A percentile compares a stretch with the other conserved stretches of the same genome.
phyloP scores from a whole-genome alignment of 768 basidiomycete species.

The Arthromyces matolae region DNA sequence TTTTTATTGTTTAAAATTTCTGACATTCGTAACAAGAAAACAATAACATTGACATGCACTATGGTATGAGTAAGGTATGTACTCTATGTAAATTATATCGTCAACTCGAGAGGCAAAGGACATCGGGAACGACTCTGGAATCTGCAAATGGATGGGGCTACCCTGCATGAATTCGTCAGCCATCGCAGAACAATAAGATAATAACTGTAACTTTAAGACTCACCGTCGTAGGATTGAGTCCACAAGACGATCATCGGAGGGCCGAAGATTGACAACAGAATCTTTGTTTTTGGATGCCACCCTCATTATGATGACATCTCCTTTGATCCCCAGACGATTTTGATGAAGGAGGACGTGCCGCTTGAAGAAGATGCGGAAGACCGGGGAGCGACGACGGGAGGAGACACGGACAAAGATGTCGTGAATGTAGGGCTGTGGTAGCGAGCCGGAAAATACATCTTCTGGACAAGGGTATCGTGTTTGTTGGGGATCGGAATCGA shows the following conservation, averaged over 20 bases:
- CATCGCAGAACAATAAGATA: too few relatives aligned
- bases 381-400: neutral
- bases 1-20: too few relatives aligned
- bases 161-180: too few relatives aligned
- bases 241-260: neutral
- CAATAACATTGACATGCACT: too few relatives aligned
- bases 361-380: conserved; percentile 2
- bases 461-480: neutral
- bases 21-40: too few relatives aligned
- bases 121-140: too few relatives aligned
- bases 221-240: neutral
- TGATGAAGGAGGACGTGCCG: neutral
- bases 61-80: too few relatives aligned
- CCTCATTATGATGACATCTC: neutral
- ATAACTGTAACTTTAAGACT: too few relatives aligned
- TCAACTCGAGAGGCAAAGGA: too few relatives aligned
- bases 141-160: too few relatives aligned
- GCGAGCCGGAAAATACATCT: neutral
- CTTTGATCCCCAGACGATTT: neutral
- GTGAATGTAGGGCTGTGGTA: neutral
- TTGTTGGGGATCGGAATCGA: neutral
- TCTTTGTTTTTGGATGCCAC: neutral
- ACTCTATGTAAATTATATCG: too few relatives aligned
- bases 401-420: neutral
- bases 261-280: conserved; percentile 1